These are phyloP conservation scores for Schwanniomyces occidentalis DNA, from an alignment of 805 yeast species.

Conservation along the genomic window DNA sequence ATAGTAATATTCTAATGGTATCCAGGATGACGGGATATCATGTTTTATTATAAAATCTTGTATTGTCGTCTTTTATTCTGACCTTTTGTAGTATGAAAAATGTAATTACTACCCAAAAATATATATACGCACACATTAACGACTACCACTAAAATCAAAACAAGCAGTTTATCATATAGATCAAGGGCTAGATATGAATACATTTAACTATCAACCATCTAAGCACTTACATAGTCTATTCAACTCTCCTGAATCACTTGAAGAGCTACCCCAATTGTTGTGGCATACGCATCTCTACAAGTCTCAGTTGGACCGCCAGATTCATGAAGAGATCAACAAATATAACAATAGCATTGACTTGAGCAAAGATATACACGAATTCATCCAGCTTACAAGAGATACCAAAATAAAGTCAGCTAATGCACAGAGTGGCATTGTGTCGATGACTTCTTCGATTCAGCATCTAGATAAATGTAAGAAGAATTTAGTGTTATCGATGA, in stretches of 20 bases:
- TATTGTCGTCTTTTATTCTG: no score
- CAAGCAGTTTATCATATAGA: no score
- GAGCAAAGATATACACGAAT: conserved; percentile 34
- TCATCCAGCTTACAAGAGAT: conserved; percentile 46
- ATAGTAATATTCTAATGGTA: no score
- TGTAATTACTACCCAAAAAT: no score
- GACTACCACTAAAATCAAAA: no score
- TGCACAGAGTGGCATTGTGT: conserved; percentile 63
- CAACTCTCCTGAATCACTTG: conserved; percentile 49
- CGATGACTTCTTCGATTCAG: conserved; percentile 77
- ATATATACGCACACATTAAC: no score
- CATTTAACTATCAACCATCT: conserved; percentile 50
- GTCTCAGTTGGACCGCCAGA: conserved; percentile 45
- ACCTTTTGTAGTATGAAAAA: no score
- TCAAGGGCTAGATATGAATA: no score
- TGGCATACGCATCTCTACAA: conserved; percentile 53
- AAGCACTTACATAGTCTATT: conserved; percentile 54
- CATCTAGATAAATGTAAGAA: conserved; percentile 78
- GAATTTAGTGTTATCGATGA: conserved; percentile 82
- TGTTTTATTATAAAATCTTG: no score
- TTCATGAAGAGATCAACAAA: conserved; percentile 36
- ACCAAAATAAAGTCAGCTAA: conserved; percentile 49
- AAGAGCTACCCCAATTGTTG: conserved; percentile 51
- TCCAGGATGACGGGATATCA: no score
- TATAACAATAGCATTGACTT: conserved; percentile 29